Evolutionary conservation across 2,329 filamentous ascomycete species (phyloP).

Genomic region (Colletotrichum melonis): DNA sequence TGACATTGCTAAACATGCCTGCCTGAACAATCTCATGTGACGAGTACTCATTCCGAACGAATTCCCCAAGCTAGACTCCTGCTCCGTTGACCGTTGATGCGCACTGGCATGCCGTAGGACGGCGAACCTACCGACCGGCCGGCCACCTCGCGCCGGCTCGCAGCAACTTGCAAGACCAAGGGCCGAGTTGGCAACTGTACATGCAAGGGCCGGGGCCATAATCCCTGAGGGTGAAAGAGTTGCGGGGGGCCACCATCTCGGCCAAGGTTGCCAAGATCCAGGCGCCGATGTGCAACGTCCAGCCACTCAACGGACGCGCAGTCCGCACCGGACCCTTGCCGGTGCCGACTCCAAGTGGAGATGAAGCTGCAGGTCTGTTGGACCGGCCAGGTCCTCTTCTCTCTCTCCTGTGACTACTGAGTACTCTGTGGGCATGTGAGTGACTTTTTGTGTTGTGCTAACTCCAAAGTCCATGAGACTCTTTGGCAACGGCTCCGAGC

Average conservation of each 20-base stretch:
- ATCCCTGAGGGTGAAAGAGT: neutral
- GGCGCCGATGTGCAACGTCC: conserved; percentile 17
- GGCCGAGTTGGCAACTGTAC: conserved; percentile 8
- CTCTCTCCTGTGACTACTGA: neutral
- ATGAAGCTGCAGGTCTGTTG: conserved; percentile 18
- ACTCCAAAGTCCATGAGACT: neutral
- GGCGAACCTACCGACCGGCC: conserved; percentile 13
- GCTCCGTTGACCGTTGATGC: neutral
- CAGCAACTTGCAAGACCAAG: conserved; percentile 4
- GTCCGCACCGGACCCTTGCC: conserved; percentile 20
- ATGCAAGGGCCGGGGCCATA: conserved; percentile 12
- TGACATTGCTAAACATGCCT: neutral
- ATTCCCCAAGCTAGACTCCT: neutral
- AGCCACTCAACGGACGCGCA: conserved; percentile 24
- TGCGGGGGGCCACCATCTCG: conserved; percentile 20
- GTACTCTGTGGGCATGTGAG: neutral
- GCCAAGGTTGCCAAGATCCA: conserved; percentile 22
- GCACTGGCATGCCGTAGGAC: neutral
- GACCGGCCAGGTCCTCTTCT: neutral
- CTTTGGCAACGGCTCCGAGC: neutral
- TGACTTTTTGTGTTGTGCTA: neutral
- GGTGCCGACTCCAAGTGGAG: conserved; percentile 23
- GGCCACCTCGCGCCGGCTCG: conserved; percentile 13
- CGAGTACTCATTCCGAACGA: neutral
- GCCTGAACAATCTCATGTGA: no score